Evolutionary conservation across 148 eudicot genomes (phyloP), one percentile per base, ranked within the genome.

Genomic region (Dysphania ambrosioides): DNA sequence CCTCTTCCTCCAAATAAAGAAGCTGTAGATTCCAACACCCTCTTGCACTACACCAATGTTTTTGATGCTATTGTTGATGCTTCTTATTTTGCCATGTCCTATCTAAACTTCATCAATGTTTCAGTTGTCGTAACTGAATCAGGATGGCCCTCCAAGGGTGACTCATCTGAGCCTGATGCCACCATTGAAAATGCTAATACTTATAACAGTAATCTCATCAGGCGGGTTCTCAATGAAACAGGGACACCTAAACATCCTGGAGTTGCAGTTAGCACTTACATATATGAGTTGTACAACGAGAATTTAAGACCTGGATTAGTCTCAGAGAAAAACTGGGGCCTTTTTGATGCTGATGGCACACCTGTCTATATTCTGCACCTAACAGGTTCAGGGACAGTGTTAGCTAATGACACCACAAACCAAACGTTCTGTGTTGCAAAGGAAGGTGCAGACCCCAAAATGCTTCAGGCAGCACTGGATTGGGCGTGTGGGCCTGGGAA

Each of bases 401-500:
- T 93, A 74, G 87, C 93, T 6, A 93, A 93, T 79, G 98, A 93
- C 85, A 93, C 98, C 8, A 88, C 97, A 1, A 93, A 93, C 75
- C 94, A 91, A 76, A 93, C 98, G 2, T 93, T 76, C 71, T 91
- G 98, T 80, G 88, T 89, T 23, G 90, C 95, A 18, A 91, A 81
- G 85, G 88, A 83, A 47, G 76, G 83, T 53, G 92, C 92, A 2
- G 97, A 93, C 36, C 78, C 73, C 8, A 93, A 93, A 85, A 83
- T 91, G 93, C 72, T 93, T 23, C 98, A 93, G 81, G 98, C 97
- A 0, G 98, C 94, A 6, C 74, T 93, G 72, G 98, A 93, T 71
- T 93, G 98, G 98, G 97, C 98, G 47, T 93, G 98, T 82, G 98
- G 98, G 27, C 97, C 98, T 0, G 98, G 98, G 55, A 91, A 88